Base-by-base conservation (phyloP, 495 filamentous ascomycete genomes). In the Cladorrhinum samala region DNA sequence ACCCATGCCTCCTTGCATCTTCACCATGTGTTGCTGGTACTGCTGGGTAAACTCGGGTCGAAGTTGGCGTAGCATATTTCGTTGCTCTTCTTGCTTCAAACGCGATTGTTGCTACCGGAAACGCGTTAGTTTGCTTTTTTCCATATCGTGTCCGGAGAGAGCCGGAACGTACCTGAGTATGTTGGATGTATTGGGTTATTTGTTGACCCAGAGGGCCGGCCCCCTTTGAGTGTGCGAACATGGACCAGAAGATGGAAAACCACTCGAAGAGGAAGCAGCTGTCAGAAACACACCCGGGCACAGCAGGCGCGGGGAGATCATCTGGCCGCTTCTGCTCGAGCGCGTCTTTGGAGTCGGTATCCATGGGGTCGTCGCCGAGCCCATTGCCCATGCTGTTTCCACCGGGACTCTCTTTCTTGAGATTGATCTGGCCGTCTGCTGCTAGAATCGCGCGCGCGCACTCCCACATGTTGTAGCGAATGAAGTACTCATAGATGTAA, bases 181-280 rank as follows among this genome's bases (percentile, higher is more conserved):
- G 86, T 43, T 81, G 71, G 18, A 93, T 80, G 68, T 92, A 91
- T 68, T 84, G 80, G 49, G 74, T 74, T 25, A 86, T 81, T 16
- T 24, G 5, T 38, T 73, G 67, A 51, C 62, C 74, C 57, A 69
- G 76, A 30, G 62, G 60, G n/a, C 72, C 74, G 63, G 81, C 79
- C 56, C 79, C 81, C 53, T 86, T 83, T 62, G 87, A 84, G 44
- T 88, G 88, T 62, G 79, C 80, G 61, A 85, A 94, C 62, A 97
- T 89, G 57, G 97, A 93, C 91, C 89, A 97, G 68, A 98, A 98
- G 30, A 95, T 75, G 64, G 83, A 87, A 70, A 94, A 98, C 93
- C 93, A 98, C 54, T 96, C 92, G 44, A 87, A 81, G 11, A 98
- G 75, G 60, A 97, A 96, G 21, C 86, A 88, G 14, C 82, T 85